Conservation (phyloP, 441 rosid species). For the Dalechampia spathulata region DNA sequence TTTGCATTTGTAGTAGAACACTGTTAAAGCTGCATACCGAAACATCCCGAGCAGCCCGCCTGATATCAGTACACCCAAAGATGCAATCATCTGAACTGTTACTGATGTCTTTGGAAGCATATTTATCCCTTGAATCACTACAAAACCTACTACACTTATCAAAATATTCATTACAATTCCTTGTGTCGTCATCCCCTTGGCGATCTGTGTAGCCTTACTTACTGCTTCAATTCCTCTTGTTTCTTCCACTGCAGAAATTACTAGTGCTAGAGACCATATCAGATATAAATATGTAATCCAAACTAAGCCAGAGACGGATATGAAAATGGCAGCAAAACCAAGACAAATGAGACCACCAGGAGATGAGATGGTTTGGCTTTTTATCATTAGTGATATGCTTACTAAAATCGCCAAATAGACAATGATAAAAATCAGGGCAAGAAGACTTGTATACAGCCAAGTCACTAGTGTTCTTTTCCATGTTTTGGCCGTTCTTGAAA, state of each 20-base stretch:
- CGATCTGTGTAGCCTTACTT: slow-evolving; percentile 44
- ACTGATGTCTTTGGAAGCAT: slow-evolving; percentile 2
- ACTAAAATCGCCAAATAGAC: slow-evolving; percentile 15
- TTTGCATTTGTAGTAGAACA: slow-evolving; percentile 40
- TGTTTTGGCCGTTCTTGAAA: slow-evolving; percentile 16
- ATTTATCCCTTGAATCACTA: slow-evolving; percentile 7
- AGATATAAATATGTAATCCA: slow-evolving; percentile 27
- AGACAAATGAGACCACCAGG: not conserved
- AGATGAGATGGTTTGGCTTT: not conserved
- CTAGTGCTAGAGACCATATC: slow-evolving; percentile 35
- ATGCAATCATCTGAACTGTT: not conserved
- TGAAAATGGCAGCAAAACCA: not conserved
- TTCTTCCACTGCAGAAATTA: slow-evolving; percentile 44
- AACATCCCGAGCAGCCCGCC: slow-evolving; percentile 22
- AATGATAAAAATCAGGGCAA: slow-evolving; percentile 22
- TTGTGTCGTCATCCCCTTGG: slow-evolving; percentile 32
- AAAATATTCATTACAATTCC: slow-evolving; percentile 37
- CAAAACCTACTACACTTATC: slow-evolving; percentile 4
- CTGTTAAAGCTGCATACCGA: slow-evolving; percentile 25
- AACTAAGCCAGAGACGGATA: slow-evolving; percentile 10
- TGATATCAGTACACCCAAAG: slow-evolving; percentile 21
- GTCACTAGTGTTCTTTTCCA: slow-evolving; percentile 35
- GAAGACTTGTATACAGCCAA: slow-evolving; percentile 21
- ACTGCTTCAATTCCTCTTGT: slow-evolving; percentile 45
- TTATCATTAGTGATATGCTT: not conserved